Evolutionary conservation across 768 basidiomycete species (phyloP), one percentile per base, ranked within the genome.

Genomic region (Rickenella mellea): DNA sequence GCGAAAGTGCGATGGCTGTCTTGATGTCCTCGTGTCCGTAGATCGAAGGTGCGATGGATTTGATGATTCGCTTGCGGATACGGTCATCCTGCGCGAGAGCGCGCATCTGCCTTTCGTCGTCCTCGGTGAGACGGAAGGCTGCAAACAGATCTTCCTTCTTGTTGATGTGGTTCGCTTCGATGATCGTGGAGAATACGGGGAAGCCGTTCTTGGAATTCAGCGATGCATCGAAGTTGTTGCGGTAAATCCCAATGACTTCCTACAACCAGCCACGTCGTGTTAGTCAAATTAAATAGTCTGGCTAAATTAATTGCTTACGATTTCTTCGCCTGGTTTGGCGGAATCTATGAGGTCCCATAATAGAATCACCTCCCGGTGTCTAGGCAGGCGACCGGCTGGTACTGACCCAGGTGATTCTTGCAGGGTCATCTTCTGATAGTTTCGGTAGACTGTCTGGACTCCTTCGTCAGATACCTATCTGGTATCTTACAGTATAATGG

Each of bases 11-110:
- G 49, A 99, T 69, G 24, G 92, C 96, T 0, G 94, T 96, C 66
- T 98, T 98, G 72, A 99, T 97, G 59, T 98, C 86, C 59, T 98
- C 96, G 59, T 99, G 96, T 3, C 96, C 96, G 53, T 98, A 99
- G 61, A 99, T 98, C 27, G 92, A 96, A 0, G 96, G 96, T 2
- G 96, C 96, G 44, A 99, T 96, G 10, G 91, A 96, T 63, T 99
- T 99, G 67, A 98, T 77, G 58, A 99, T 94, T 20, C 96, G 83
- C 62, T 96, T 98, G 49, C 89, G 80, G 52, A 99, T 94, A 40
- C 96, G 84, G 41, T 92, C 90, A 55, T 98, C 94, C 17, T 80
- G 78, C 3, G 89, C 80, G 36, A 98, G 77, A 7, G 71, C 67
- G 11, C 91, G 81, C 55, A 99, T 98, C 50, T 87, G 83, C 57